Base-by-base conservation (phyloP, 768 basidiomycete species). In the Tylopilus plumbeoviolaceoides region DNA sequence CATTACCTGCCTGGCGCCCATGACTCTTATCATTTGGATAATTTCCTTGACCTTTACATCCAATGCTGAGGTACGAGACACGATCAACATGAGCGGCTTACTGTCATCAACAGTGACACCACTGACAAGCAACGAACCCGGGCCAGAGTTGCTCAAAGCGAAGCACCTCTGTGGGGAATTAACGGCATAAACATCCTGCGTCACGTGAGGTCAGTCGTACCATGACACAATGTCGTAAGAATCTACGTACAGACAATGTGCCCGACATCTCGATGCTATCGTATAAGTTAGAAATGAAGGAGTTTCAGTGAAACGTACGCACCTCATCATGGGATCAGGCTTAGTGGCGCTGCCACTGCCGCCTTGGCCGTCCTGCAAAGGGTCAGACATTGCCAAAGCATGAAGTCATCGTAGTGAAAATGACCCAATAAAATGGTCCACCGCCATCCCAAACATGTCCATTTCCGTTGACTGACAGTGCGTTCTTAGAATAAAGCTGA, bases 71-170 rank as follows among this genome's bases (percentile, higher is more conserved):
- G 15, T 5, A n/a, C 3, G 18, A 21, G 25, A 18, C 11, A 18
- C 8, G 23, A 35, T 6, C 10, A 7, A 44, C 21, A 45, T 15
- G n/a, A 14, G 5, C 27, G 6, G 60, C 78, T 56, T 44, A 85
- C 84, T 81, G 55, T 86, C 72, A 54, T 86, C 82, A 50, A 87
- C 74, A 17, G 62, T 75, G 23, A 80, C 63, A 36, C 69, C 63
- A 2, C 75, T 72, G 62, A 87, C 78, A 15, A 73, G 61, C 68
- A 73, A 48, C 0, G 63, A 45, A 30, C 7, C 30, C 30, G 30
- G 30, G 12, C 58, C 67, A 38, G 45, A 27, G 60, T 69, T 70
- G 18, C 44, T 54, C 40, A 75, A 55, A 28, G 68, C 46, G 58
- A 72, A 68, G 41, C 55, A 56, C 5, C 66, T 69, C n/a, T 59